Evolutionary conservation across 2,329 filamentous ascomycete species (phyloP).

Genomic region (Fusarium nodosum): DNA sequence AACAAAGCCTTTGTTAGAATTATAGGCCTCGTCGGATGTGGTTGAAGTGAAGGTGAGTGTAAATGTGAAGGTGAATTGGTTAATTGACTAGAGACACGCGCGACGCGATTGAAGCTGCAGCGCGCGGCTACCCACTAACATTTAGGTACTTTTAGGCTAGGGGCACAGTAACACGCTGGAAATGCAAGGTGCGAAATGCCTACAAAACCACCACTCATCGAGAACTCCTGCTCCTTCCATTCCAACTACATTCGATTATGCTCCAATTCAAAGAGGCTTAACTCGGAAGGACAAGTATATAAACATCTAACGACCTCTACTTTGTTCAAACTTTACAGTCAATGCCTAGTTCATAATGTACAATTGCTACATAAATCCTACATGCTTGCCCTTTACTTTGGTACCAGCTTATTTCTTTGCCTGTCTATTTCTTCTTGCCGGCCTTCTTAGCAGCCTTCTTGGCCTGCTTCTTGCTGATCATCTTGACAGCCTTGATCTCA

Average conservation of each 20-base stretch:
- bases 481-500: constrained; percentile 51
- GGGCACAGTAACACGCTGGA: constrained; percentile 16
- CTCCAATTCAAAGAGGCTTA: not conserved
- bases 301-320: no score
- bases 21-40: not conserved
- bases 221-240: no score
- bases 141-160: not conserved
- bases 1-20: not conserved
- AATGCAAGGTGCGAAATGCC: constrained; percentile 26
- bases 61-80: constrained; percentile 1
- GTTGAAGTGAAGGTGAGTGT: not conserved
- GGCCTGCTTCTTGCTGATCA: constrained; percentile 56
- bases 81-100: constrained; percentile 33
- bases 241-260: not conserved
- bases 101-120: constrained; percentile 37
- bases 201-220: not conserved
- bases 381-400: constrained; percentile 29
- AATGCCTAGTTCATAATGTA: constrained; percentile 30
- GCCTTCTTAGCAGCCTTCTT: constrained; percentile 56
- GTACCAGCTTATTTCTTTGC: constrained; percentile 48
- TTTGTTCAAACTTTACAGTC: not conserved
- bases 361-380: constrained; percentile 48
- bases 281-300: not conserved
- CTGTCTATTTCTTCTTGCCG: constrained; percentile 53
- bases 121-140: not conserved